Evolutionary conservation across 257 asterid species (phyloP), one percentile per base, ranked within the genome.

Genomic region (Handroanthus guayacan): DNA sequence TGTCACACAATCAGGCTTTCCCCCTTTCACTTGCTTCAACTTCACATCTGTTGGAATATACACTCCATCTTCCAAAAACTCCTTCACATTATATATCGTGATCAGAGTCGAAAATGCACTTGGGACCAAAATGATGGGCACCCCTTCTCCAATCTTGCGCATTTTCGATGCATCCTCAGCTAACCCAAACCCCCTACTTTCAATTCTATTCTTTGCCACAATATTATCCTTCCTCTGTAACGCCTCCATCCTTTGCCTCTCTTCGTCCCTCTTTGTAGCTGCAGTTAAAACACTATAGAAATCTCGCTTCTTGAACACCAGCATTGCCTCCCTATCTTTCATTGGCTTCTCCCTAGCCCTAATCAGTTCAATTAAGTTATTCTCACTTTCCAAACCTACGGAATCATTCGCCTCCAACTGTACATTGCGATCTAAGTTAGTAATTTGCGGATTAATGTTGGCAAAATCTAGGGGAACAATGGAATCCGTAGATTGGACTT

Each of bases 71-170:
- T 95, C 99, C 90, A 95, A 75, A 80, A 95, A 95, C 54, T 95
- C 99, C 87, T 95, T 93, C 63, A 95, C 99, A 79, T 95, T 93
- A 74, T 95, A 89, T 9, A 95, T 93, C 0, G 98, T 95, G 60
- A 95, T 91, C 87, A 95, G 80, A 6, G 98, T 93, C n/a, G 96
- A 86, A 72, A 86, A 91, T 0, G 99, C 99, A 67, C 98, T 95
- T 0, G 99, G 99, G 34, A 95, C 98, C 82, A 95, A 75, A 43
- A 95, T 93, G 57, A 95, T 95, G 0, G 98, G 99, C 55, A 95
- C 99, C 0, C 99, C 99, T 67, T 95, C 99, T 58, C 99, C 99
- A 51, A 89, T 84, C 83, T 91, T 95, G 67, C 96, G 83, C 96
- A 95, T 83, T 65, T 86, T 93, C 5, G 92, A 87, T n/a, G 83